These are phyloP conservation scores for Flaveria brownii DNA, from an alignment of 129 eudicot genomes.

Conservation along the genomic window DNA sequence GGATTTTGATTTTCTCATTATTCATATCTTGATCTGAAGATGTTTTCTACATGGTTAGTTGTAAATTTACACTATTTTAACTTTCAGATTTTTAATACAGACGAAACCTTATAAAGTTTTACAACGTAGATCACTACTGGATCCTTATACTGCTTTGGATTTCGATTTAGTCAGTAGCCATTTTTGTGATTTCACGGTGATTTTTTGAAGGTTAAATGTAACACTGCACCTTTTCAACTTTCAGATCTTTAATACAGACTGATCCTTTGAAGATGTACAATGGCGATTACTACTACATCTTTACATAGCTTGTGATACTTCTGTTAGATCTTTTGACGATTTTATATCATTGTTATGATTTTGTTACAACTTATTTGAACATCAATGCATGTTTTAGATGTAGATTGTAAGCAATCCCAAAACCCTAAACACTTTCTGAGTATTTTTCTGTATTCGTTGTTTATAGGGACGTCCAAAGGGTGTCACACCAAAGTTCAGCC, in stretches of 20 bases:
- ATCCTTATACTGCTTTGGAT: neutral
- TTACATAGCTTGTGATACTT: neutral
- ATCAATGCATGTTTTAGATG: neutral
- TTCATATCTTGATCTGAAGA: neutral
- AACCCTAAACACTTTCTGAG: neutral
- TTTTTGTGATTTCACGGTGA: too few relatives aligned
- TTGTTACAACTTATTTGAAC: neutral
- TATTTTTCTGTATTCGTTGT: neutral
- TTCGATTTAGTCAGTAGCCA: neutral
- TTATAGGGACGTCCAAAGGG: slow-evolving; percentile 82
- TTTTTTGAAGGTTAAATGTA: too few relatives aligned
- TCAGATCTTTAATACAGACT: neutral
- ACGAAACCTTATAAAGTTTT: neutral
- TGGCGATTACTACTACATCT: too few relatives aligned
- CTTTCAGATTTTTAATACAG: neutral
- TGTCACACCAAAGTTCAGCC: slow-evolving; percentile 78
- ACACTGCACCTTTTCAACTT: neutral
- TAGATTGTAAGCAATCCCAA: neutral
- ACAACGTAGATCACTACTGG: neutral
- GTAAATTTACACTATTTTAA: neutral
- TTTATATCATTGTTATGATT: neutral
- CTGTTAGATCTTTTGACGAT: neutral
- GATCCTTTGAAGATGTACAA: neutral
- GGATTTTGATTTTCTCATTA: neutral
- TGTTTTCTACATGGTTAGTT: neutral